Base-by-base conservation (phyloP, 208 protist species). In the Vickermania spadyakhi region DNA sequence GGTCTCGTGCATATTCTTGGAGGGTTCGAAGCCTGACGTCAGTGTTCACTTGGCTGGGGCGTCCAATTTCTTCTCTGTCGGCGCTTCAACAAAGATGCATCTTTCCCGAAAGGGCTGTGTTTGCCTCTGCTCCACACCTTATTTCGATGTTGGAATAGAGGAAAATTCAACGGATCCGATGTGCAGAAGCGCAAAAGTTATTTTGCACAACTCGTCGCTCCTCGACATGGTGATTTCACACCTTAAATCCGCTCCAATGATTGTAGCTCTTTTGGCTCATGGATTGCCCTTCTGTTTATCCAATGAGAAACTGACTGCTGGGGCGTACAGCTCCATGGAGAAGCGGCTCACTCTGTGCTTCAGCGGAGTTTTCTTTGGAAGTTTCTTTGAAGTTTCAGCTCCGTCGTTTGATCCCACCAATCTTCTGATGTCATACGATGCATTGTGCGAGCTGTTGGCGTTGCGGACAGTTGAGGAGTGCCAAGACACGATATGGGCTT, bases 391-490 rank as follows among this genome's bases (percentile, higher is more conserved):
- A 29, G 79, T 79, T 1, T 52, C 55, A 58, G 49, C 45, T 3
- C 57, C 63, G 11, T 54, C 63, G 25, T 27, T 58, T 28, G 36
- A 31, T 23, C 71, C 72, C 1, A 63, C 71, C 23, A 66, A 77
- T 26, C 63, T 58, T 0, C 3, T 68, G 11, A 22, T 61, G 22
- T 63, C 64, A 23, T 65, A 62, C 14, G 56, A 28, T 4, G 51
- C 49, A 3, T 60, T 77, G 58, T 81, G 70, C 51, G 18, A 68
- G 1, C 21, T 29, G 42, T 64, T 87, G 45, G 29, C 77, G 28
- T 64, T 75, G 1, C 59, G 64, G 7, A 80, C 91, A 57, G 53
- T 94, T 28, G 87, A 94, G 64, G 78, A 89, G 66, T 88, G 81
- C 29, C 73, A 89, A 31, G 75, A 72, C 13, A 74, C 75, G 14